Base-by-base conservation (phyloP, 768 basidiomycete genomes). In the Butyriboletus loyo region DNA sequence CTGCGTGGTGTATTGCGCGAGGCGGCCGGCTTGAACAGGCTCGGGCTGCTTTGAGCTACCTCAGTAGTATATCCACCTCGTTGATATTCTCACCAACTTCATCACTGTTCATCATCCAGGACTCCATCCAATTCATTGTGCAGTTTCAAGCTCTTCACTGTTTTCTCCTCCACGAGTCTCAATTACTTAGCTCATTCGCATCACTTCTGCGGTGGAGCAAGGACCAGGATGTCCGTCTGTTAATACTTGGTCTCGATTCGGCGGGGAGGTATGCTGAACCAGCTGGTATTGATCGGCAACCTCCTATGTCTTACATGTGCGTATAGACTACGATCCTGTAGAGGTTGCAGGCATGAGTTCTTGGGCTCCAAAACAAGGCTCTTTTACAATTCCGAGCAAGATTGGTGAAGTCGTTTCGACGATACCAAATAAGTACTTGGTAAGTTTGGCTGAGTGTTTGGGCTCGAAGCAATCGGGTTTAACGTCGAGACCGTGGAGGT, bases 381-480 rank as follows among this genome's bases (percentile, higher is more conserved):
- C 9, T 52, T 21, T 51, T 42, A 55, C 59, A 25, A 37, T 46
- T 15, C 19, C 27, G 39, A 59, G 30, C 10, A 53, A 99, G 92
- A 98, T 99, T 64, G 97, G 97, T 53, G 97, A 98, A 77, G 95
- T 99, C 11, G 93, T 99, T 17, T 91, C 93, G 47, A 99, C 96
- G 46, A 97, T 98, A 77, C 96, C 96, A 32, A 99, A 94, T 96
- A 67, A 65, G 86, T 76, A 19, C 7, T 31, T 22, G 31, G 9
- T 38, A 17, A 9, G 24, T 39, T 41, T 38, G 34, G 27, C 25
- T 31, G 14, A 38, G n/a, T 19, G 15, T 48, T 10, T 21, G 41
- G 53, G 56, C 52, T 35, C 32, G 37, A 62, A 96, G 94, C 96
- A 19, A 98, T 99, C 68, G 97, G 97, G n/a, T 99, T 99, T 79